These are phyloP conservation scores for Auriscalpium microsporum DNA, from an alignment of 768 basidiomycete species.

Conservation along the genomic window DNA sequence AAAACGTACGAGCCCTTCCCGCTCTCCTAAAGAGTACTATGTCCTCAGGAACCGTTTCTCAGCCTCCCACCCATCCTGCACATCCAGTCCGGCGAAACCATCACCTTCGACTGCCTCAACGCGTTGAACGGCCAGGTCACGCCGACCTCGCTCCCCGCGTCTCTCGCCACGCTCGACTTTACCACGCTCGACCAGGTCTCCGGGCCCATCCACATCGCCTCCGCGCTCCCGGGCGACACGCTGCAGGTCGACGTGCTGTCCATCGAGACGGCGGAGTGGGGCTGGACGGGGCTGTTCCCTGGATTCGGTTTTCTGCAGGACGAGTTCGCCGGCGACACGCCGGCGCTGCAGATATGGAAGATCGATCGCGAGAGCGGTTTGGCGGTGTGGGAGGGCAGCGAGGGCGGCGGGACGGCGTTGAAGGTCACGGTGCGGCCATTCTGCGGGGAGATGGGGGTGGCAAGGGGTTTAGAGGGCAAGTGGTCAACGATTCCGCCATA, in stretches of 20 bases:
- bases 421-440: slow-evolving; percentile 48
- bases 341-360: slow-evolving; percentile 47
- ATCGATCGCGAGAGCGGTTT: slow-evolving; percentile 32
- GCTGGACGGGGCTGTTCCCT: slow-evolving; percentile 52
- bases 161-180: slow-evolving; percentile 35
- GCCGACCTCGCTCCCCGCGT: slow-evolving; percentile 27
- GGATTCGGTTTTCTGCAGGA: slow-evolving; percentile 53
- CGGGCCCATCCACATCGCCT: slow-evolving; percentile 47
- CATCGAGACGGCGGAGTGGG: slow-evolving; percentile 49
- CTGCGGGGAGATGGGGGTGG: slow-evolving; percentile 60
- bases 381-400: slow-evolving; percentile 42
- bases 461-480: slow-evolving; percentile 38
- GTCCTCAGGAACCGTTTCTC: neutral
- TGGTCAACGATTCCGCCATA: slow-evolving; percentile 60
- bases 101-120: slow-evolving; percentile 56
- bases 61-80: slow-evolving; percentile 46
- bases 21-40: neutral
- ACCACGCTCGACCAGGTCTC: slow-evolving; percentile 48
- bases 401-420: slow-evolving; percentile 26
- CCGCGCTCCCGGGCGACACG: slow-evolving; percentile 47
- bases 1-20: slow-evolving; percentile 34
- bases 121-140: slow-evolving; percentile 55
- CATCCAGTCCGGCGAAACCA: slow-evolving; percentile 43
- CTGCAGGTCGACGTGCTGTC: slow-evolving; percentile 50
- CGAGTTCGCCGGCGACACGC: slow-evolving; percentile 35